These are phyloP conservation scores for Schwanniomyces etchellsii DNA, from an alignment of 1,139 yeast genomes.

Conservation along the genomic window DNA sequence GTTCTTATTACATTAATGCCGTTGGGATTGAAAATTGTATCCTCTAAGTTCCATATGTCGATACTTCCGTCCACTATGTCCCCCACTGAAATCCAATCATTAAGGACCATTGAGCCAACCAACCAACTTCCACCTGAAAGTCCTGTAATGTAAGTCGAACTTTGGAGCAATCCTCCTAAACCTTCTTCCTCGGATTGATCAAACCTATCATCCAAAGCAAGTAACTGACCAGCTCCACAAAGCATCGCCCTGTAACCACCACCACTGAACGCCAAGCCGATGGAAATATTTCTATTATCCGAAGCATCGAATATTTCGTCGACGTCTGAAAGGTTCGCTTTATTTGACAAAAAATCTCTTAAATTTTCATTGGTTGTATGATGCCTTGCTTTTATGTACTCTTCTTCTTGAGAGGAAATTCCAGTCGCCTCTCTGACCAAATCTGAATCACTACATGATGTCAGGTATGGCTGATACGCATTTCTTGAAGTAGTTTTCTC, in stretches of 20 bases:
- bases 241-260: constrained; percentile 46
- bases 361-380: constrained; percentile 26
- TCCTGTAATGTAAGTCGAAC: constrained; percentile 34
- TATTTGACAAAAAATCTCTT: constrained; percentile 22
- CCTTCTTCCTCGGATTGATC: constrained; percentile 19
- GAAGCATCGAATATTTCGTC: constrained; percentile 24
- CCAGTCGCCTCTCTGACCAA: constrained; percentile 23
- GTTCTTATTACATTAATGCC: constrained; percentile 32
- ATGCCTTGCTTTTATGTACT: constrained; percentile 23
- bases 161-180: constrained; percentile 37
- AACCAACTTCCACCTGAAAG: constrained; percentile 44
- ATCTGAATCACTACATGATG: constrained; percentile 20
- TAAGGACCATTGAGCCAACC: constrained; percentile 32
- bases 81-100: constrained; percentile 33
- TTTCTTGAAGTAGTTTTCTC: constrained; percentile 8
- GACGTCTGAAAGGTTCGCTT: constrained; percentile 29
- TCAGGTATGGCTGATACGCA: constrained; percentile 22
- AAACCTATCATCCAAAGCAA: constrained; percentile 31
- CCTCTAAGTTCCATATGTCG: constrained; percentile 35
- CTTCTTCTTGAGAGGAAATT: constrained; percentile 21
- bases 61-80: constrained; percentile 22
- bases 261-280: constrained; percentile 41
- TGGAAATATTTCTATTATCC: constrained; percentile 26
- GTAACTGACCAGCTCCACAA: constrained; percentile 36
- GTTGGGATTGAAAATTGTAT: constrained; percentile 35